These are phyloP conservation scores for Centella asiatica DNA, from an alignment of 129 eudicot genomes.

Conservation along the genomic window DNA sequence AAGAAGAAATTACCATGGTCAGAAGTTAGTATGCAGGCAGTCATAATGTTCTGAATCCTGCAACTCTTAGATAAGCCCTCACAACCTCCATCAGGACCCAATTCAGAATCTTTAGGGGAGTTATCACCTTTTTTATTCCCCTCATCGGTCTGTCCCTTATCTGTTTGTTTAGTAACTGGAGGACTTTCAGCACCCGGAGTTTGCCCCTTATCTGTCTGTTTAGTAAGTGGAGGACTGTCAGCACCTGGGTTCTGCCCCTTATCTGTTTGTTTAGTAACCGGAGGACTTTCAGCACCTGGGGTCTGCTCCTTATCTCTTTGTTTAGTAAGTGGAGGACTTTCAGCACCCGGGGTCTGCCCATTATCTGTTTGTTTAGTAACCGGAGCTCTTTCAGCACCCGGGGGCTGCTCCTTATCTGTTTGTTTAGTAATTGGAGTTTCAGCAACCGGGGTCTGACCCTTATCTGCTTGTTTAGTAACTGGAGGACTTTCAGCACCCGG, in stretches of 20 bases:
- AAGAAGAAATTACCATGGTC: slow-evolving; percentile 3
- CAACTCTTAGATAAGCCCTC: slow-evolving; percentile 16
- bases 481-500: slow-evolving; percentile 1
- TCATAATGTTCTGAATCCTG: slow-evolving; percentile 6
- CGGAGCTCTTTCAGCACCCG: slow-evolving; percentile 2
- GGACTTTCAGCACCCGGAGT: not conserved
- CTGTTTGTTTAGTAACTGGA: not conserved
- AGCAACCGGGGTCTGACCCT: no score
- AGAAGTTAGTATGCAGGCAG: slow-evolving; percentile 15
- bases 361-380: not conserved
- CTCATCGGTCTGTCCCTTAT: not conserved
- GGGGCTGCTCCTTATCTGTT: no score
- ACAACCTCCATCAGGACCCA: slow-evolving; percentile 10
- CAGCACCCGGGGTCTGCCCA: no score
- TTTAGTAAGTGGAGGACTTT: no score
- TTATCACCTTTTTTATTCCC: slow-evolving; percentile 3
- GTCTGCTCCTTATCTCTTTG: no score
- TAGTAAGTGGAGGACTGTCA: no score
- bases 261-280: not conserved
- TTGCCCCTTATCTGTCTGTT: no score
- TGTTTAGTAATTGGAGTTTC: no score
- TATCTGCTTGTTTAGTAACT: not conserved
- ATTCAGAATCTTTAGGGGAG: not conserved
- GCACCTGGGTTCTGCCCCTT: slow-evolving; percentile 5
- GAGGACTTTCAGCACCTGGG: not conserved